phyloP scores from a whole-genome alignment of 2,329 filamentous ascomycete genomes.

The Cryphonectria nitschkei region DNA sequence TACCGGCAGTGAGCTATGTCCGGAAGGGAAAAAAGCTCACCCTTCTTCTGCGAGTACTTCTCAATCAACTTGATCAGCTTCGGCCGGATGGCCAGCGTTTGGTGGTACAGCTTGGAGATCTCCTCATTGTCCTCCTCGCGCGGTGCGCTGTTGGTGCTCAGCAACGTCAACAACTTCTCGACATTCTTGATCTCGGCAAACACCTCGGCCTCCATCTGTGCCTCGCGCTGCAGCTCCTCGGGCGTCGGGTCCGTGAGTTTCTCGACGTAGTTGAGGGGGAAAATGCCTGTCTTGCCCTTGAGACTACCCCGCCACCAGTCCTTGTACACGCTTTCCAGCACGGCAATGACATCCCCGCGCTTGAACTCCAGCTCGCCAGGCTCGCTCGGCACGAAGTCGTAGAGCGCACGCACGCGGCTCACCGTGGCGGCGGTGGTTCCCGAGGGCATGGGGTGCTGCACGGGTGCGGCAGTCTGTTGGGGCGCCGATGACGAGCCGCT shows the following conservation, averaged over 20 bases:
- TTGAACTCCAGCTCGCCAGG: constrained; percentile 94
- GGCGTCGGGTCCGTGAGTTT: constrained; percentile 93
- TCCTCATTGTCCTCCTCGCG: constrained; percentile 95
- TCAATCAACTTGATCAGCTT: constrained; percentile 98
- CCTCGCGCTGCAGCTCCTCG: constrained; percentile 92
- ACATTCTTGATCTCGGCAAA: constrained; percentile 68
- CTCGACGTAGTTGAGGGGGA: constrained; percentile 98
- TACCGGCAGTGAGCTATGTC: not conserved
- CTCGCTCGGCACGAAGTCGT: constrained; percentile 93
- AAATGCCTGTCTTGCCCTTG: constrained; percentile 93
- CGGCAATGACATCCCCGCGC: constrained; percentile 95
- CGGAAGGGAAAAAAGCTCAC: constrained; percentile 48
- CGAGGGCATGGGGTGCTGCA: constrained; percentile 65
- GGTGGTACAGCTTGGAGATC: constrained; percentile 92
- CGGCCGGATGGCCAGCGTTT: constrained; percentile 89
- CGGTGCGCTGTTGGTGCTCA: constrained; percentile 82
- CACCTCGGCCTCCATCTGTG: constrained; percentile 84
- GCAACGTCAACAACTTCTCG: constrained; percentile 76
- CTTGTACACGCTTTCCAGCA: constrained; percentile 97
- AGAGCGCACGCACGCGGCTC: constrained; percentile 88
- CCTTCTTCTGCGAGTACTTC: constrained; percentile 99
- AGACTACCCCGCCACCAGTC: constrained; percentile 99
- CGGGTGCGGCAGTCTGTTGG: constrained; percentile 46
- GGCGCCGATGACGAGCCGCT: constrained; percentile 35
- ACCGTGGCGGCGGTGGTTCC: constrained; percentile 96